Evolutionary conservation across 306 rosid genomes (phyloP).

Genomic region (Lupinus albus): DNA sequence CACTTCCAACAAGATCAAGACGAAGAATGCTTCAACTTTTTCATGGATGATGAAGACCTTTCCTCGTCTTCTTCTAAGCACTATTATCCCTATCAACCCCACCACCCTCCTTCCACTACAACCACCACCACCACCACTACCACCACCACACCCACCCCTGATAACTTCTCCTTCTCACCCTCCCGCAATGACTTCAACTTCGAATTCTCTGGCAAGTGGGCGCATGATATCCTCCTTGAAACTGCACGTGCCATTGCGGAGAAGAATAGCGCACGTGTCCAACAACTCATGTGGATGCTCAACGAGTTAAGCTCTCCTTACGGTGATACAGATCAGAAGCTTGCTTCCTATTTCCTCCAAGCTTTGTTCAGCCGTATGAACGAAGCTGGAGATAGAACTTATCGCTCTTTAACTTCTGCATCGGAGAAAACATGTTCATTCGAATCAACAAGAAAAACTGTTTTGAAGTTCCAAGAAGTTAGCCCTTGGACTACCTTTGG

Average conservation of each 20-base stretch:
- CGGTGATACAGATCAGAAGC: conserved; percentile 84
- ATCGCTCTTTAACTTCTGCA: conserved; percentile 60
- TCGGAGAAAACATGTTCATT: conserved; percentile 79
- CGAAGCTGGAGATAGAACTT: conserved; percentile 73
- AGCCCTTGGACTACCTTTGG: conserved; percentile 97
- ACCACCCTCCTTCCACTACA: conserved; percentile 26
- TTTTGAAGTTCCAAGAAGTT: conserved; percentile 82
- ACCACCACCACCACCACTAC: conserved; percentile 39
- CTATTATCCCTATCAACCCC: conserved; percentile 55
- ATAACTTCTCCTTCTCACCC: conserved; percentile 52
- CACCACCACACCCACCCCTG: conserved; percentile 39
- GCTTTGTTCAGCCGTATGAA: conserved; percentile 78
- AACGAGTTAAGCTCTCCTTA: conserved; percentile 86
- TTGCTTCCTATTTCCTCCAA: conserved; percentile 77
- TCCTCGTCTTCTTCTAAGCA: conserved; percentile 88
- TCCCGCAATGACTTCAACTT: conserved; percentile 46
- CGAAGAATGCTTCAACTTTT: conserved; percentile 96
- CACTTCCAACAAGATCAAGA: conserved; percentile 43
- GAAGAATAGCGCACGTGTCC: conserved; percentile 62
- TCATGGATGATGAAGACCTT: conserved; percentile 97
- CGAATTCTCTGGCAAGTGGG: conserved; percentile 76
- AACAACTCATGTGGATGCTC: conserved; percentile 95
- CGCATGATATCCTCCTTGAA: conserved; percentile 63
- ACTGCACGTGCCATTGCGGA: conserved; percentile 74
- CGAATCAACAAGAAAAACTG: conserved; percentile 72